Percentiles rank a stretch among this genome's conserved stretches.
Evolutionary conservation across 306 rosid genomes (phyloP).

Genomic region (Spatholobus suberectus): DNA sequence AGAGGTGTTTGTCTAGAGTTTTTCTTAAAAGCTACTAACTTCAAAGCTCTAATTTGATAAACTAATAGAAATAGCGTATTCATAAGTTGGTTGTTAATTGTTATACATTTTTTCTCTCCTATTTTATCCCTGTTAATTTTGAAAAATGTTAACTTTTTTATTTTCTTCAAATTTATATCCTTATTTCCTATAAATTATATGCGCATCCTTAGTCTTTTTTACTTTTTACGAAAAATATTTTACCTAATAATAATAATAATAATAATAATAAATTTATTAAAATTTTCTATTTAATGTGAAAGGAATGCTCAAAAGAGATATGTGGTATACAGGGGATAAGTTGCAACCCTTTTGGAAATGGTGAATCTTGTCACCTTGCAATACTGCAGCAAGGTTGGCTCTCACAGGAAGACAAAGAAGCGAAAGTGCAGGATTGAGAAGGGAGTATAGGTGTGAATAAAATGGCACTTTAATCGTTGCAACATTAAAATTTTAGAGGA

Average conservation of each 20-base stretch:
- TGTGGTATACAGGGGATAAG: not conserved
- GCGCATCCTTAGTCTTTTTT: too few relatives aligned
- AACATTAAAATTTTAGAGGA: not conserved
- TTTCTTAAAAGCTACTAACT: too few relatives aligned
- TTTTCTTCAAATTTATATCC: not conserved
- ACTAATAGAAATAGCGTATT: too few relatives aligned
- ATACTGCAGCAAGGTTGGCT: not conserved
- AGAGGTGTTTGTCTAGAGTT: too few relatives aligned
- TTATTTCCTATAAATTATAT: too few relatives aligned
- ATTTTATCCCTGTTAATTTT: too few relatives aligned
- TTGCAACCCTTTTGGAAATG: not conserved
- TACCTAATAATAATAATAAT: too few relatives aligned
- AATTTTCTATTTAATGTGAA: not conserved
- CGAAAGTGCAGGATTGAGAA: not conserved
- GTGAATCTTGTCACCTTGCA: not conserved
- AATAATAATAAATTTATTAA: not conserved
- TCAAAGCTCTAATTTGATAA: too few relatives aligned
- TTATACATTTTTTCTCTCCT: too few relatives aligned
- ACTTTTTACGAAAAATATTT: too few relatives aligned
- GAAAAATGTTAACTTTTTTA: too few relatives aligned
- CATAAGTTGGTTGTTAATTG: too few relatives aligned
- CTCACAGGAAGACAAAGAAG: not conserved
- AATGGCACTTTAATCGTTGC: not conserved
- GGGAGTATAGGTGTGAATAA: not conserved
- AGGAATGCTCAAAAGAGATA: not conserved